Conservation (phyloP, 352 stramenopile genomes). For the Thraustotheca clavata region DNA sequence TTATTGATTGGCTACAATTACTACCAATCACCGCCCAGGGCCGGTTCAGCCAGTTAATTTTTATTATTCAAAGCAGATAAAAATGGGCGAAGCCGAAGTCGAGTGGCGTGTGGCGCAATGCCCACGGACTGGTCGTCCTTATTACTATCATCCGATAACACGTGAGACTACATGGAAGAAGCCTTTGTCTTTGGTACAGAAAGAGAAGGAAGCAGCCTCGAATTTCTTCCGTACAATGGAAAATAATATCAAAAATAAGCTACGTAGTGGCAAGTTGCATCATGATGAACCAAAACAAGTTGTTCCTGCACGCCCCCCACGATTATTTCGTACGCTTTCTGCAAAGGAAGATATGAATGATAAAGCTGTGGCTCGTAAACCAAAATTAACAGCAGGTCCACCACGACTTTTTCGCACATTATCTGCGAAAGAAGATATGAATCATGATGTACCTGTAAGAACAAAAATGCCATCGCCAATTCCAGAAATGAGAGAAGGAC, state of each 20-base stretch:
- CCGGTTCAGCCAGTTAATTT: too few relatives aligned
- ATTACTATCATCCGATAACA: conserved; percentile 95
- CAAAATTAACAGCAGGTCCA: conserved; percentile 1
- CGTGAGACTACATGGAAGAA: conserved; percentile 98
- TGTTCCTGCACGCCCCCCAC: conserved; percentile 2
- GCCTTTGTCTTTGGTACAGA: conserved; percentile 61
- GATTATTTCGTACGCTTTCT: conserved; percentile 35
- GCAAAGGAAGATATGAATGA: conserved; percentile 33
- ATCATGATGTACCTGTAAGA: background rate
- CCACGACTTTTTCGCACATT: conserved; percentile 33
- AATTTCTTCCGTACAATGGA: conserved; percentile 97
- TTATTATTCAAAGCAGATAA: too few relatives aligned
- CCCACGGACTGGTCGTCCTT: conserved; percentile 85
- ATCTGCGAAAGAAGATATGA: conserved; percentile 36
- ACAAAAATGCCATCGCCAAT: background rate
- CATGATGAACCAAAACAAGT: conserved; percentile 8
- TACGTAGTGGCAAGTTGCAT: conserved; percentile 18
- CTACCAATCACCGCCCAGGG: too few relatives aligned
- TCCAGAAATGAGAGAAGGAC: background rate
- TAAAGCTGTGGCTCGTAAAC: background rate
- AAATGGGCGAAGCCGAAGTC: conserved; percentile 6
- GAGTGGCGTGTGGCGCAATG: conserved; percentile 74
- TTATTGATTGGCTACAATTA: too few relatives aligned
- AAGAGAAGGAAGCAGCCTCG: conserved; percentile 67
- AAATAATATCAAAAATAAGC: conserved; percentile 90